Conservation (phyloP, 306 rosid species). For the Sicyos edulis region DNA sequence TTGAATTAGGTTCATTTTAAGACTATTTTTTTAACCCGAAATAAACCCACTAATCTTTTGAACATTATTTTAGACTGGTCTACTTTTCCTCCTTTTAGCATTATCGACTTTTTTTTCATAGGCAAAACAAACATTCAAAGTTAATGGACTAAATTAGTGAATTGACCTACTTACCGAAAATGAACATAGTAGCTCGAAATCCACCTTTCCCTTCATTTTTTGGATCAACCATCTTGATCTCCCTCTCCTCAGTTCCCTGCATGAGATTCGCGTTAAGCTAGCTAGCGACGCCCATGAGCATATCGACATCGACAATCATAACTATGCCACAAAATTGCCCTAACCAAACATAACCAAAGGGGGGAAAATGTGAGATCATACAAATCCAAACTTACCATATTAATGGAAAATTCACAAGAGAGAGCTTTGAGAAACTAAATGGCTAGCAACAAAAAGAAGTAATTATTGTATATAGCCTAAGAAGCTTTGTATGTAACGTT, state of each 20-base stretch:
- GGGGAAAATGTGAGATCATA: too few species aligned
- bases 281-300: not conserved
- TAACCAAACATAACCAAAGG: too few species aligned
- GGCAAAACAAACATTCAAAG: too few species aligned
- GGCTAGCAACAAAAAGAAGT: not conserved
- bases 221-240: constrained; percentile 25
- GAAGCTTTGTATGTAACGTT: constrained; percentile 5
- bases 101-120: too few species aligned
- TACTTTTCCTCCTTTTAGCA: too few species aligned
- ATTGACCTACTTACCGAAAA: constrained; percentile 63
- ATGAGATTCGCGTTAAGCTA: not conserved
- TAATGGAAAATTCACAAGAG: not conserved
- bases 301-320: not conserved
- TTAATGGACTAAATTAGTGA: too few species aligned
- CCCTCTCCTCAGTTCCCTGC: constrained; percentile 44
- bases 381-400: not conserved
- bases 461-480: not conserved
- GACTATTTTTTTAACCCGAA: too few species aligned
- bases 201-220: constrained; percentile 55
- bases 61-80: too few species aligned
- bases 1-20: too few species aligned
- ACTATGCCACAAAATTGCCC: not conserved
- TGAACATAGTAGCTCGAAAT: constrained; percentile 56
- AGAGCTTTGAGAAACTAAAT: not conserved
- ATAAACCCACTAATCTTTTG: too few species aligned